Evolutionary conservation across 768 basidiomycete species (phyloP).

Genomic region (Tylopilus subfusipes): DNA sequence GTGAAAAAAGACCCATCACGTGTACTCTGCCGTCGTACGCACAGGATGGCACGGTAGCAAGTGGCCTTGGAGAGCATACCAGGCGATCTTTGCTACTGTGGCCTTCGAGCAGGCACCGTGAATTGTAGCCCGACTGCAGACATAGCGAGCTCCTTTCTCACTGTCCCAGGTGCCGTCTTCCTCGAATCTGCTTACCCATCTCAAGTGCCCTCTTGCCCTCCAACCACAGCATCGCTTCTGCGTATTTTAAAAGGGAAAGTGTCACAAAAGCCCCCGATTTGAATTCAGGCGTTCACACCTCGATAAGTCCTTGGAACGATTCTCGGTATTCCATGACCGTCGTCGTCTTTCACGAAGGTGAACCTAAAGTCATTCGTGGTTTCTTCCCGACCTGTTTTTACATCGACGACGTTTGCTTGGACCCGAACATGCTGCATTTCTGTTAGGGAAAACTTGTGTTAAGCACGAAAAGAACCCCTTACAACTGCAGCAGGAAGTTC

Average conservation of each 20-base stretch:
- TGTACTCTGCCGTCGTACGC: background rate
- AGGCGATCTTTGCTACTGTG: background rate
- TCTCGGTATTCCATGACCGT: slow-evolving; percentile 33
- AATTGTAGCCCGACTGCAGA: background rate
- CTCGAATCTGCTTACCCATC: slow-evolving; percentile 63
- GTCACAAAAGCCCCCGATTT: background rate
- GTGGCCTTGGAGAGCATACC: background rate
- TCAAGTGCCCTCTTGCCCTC: slow-evolving; percentile 73
- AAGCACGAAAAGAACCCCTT: slow-evolving; percentile 20
- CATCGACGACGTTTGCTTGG: slow-evolving; percentile 67
- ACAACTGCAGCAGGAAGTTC: slow-evolving; percentile 52
- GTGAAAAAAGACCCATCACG: background rate
- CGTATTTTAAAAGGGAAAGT: slow-evolving; percentile 11
- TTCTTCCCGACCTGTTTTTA: slow-evolving; percentile 58
- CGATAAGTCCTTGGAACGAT: slow-evolving; percentile 70
- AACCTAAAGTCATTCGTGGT: slow-evolving; percentile 76
- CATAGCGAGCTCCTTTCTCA: background rate
- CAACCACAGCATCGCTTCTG: slow-evolving; percentile 84
- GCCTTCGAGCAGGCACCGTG: background rate
- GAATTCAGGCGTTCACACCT: slow-evolving; percentile 36
- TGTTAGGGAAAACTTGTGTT: background rate
- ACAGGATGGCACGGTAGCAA: background rate
- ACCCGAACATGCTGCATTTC: slow-evolving; percentile 62
- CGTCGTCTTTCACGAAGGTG: slow-evolving; percentile 57
- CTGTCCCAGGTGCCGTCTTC: slow-evolving; percentile 21